Percentiles rank a stretch among this genome's conserved stretches.
Conservation (phyloP, 78 protist genomes). For the Cyanophora paradoxa region DNA sequence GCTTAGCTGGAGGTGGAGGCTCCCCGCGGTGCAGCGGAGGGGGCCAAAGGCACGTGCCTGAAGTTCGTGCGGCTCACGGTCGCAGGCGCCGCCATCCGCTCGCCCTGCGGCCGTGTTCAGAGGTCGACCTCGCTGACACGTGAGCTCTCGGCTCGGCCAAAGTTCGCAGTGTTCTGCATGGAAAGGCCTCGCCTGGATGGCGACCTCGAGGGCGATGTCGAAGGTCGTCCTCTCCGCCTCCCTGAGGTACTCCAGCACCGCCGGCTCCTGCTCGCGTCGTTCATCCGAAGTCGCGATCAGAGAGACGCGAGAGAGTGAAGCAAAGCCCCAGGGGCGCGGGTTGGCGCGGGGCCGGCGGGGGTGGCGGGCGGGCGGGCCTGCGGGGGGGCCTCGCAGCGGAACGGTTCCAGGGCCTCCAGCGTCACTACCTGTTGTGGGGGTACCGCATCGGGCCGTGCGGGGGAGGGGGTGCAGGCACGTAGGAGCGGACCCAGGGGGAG, state of each 20-base stretch:
- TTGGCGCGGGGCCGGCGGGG: too few relatives aligned
- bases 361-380: neutral
- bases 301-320: too few relatives aligned
- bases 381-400: neutral
- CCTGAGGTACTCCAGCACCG: constrained; percentile 56
- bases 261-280: constrained; percentile 36
- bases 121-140: too few relatives aligned
- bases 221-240: constrained; percentile 46
- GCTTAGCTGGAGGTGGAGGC: neutral
- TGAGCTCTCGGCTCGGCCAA: too few relatives aligned
- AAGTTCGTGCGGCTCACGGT: constrained; percentile 41
- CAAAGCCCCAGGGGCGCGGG: too few relatives aligned
- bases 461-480: constrained; percentile 11
- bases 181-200: neutral
- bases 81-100: neutral
- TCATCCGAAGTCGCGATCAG: too few relatives aligned
- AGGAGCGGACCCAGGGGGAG: constrained; percentile 92
- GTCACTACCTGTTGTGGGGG: neutral
- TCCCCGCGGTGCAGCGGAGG: too few relatives aligned
- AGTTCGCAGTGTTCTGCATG: neutral
- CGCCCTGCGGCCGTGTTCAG: too few relatives aligned
- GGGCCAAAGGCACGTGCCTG: constrained; percentile 35
- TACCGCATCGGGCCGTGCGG: neutral
- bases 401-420: neutral
- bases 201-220: constrained; percentile 49